Evolutionary conservation across 148 eudicot species (phyloP), one percentile per base, ranked within the genome.

Genomic region (Spergularia bocconei): DNA sequence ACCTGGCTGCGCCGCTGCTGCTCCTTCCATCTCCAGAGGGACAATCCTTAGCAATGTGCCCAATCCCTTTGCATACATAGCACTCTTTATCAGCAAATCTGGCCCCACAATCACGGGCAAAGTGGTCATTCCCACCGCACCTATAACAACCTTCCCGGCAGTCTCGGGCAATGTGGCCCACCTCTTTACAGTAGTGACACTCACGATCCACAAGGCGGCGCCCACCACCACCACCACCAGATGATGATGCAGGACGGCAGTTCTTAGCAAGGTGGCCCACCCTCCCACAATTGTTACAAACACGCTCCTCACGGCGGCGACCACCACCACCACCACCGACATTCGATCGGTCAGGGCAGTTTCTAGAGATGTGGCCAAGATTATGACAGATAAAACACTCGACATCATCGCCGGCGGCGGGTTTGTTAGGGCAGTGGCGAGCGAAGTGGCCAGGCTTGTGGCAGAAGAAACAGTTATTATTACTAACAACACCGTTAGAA

Each of bases 331-430:
- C 73, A 14, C 79, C 81, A 1, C 77, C 67, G 9, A 47, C 74
- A 14, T 60, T 56, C 47, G 11, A 7, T 7, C 57, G 39, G 29
- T 79, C 51, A 29, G 67, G 77, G 25, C 83, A 81, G 0, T 81
- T 80, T 54, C 83, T 51, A 0, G 81, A 78, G 7, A 81, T 44
- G 19, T 81, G 84, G 12, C 80, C 84, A 13, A 58, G 23, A 21
- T 56, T 61, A 3, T 73, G 63, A 12, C 84, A 81, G 6, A 16
- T 55, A 5, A 67, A 81, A 63, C 84, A 74, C 11, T 86, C 82
- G 8, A 6, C 8, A 9, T 0, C 48, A 44, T 29, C 36, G 5
- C 48, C 48, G 48, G 10, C 48, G 36, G 36, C 36, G 36, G 36
- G 36, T 29, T 44, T 44, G 10, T 79, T 41, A n/a, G 67, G 77